Evolutionary conservation across 2,329 filamentous ascomycete genomes (phyloP), one percentile per base, ranked within the genome.

Genomic region (Colletotrichum australisinense): DNA sequence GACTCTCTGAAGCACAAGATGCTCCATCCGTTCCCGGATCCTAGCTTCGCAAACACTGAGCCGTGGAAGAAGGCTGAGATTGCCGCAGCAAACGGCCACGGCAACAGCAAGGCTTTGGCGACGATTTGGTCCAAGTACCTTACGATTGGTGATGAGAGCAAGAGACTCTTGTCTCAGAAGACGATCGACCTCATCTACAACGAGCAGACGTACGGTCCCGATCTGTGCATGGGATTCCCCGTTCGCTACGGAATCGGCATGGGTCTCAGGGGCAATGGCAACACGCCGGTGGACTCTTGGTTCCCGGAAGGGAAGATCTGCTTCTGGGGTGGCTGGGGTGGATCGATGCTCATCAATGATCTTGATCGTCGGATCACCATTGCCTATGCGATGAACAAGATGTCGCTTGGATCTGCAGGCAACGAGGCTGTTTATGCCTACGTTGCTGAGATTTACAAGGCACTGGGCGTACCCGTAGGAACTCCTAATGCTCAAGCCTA

Each of bases 281-380:
- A 76, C 24, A 71, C 77, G 2, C 59, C 74, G 22, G 69, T 78
- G 3, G 76, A 77, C 64, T 66, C 76, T 5, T 82, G 77, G 77
- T 65, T 82, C 46, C 81, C 82, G 2, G 68, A 78, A 26, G 85
- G 84, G 78, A 69, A 69, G 4, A 26, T 80, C 16, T 76, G 76
- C 57, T 86, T 81, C 68, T 87, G 86, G 85, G 80, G 81, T 28
- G 86, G 86, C 0, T 86, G 82, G 81, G 86, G 86, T 12, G 86
- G 86, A 0, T 86, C 85, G 0, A 68, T 85, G 1, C 74, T 80
- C 4, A 72, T 87, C 32, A 84, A 87, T 80, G 86, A 88, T 74
- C 52, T 82, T 5, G 83, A 86, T 38, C 76, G 81, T 2, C 76
- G 79, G 19, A 76, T 87, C 71, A 87, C 86, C 0, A 81, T 87